Percentiles rank a stretch among this genome's conserved stretches.
Evolutionary conservation across 208 protist species (phyloP).

Genomic region (Trypanosoma melophagium): DNA sequence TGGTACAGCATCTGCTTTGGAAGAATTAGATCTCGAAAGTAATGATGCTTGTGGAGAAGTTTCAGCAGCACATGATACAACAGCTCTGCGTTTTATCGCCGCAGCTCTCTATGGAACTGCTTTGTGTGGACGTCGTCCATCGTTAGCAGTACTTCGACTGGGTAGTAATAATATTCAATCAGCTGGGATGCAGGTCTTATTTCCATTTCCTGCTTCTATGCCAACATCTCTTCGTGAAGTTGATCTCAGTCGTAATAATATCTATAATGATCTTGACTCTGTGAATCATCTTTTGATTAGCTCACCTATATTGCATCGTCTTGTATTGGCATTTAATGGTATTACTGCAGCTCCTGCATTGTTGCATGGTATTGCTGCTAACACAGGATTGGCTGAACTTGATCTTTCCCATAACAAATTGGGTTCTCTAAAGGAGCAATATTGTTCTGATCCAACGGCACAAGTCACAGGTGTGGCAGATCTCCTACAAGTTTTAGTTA

Average conservation of each 20-base stretch:
- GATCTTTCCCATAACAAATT: conserved; percentile 79
- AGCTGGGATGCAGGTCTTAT: conserved; percentile 46
- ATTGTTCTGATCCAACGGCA: conserved; percentile 26
- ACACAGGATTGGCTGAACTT: conserved; percentile 34
- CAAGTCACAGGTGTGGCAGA: conserved; percentile 34
- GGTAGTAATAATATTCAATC: conserved; percentile 69
- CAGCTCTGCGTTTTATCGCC: conserved; percentile 43
- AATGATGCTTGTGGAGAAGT: conserved; percentile 79
- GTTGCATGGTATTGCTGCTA: conserved; percentile 32
- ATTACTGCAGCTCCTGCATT: conserved; percentile 43
- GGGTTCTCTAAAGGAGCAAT: conserved; percentile 48
- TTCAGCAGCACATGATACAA: conserved; percentile 43
- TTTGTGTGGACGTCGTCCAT: conserved; percentile 17
- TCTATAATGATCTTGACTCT: conserved; percentile 48
- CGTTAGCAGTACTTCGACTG: conserved; percentile 43
- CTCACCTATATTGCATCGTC: conserved; percentile 32
- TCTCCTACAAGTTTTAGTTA: conserved; percentile 37
- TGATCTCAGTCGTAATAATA: conserved; percentile 65
- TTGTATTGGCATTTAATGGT: conserved; percentile 68
- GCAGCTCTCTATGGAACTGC: conserved; percentile 40
- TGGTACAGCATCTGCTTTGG: conserved; percentile 36
- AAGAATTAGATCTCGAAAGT: conserved; percentile 72
- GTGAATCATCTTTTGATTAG: conserved; percentile 41
- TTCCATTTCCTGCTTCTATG: conserved; percentile 31
- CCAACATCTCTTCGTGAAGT: conserved; percentile 48